Conservation (phyloP, 768 basidiomycete genomes). For the Tulasnella sp. region DNA sequence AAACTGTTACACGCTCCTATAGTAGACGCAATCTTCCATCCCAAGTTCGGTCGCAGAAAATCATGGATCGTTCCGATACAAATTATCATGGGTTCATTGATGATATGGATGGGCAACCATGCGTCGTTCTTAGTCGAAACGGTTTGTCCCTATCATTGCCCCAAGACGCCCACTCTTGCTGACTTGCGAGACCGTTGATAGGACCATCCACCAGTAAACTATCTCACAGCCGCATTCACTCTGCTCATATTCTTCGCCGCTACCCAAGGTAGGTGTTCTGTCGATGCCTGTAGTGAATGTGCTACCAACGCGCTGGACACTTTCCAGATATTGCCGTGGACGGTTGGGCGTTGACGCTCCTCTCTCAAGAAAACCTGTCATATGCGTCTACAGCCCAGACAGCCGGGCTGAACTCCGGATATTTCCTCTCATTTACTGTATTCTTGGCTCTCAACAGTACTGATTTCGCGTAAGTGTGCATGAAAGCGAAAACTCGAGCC, state of each 20-base stretch:
- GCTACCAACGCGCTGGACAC: slow-evolving; percentile 47
- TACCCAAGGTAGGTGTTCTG: slow-evolving; percentile 69
- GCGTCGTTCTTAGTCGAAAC: slow-evolving; percentile 27
- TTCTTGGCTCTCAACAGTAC: slow-evolving; percentile 95
- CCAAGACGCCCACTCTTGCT: neutral
- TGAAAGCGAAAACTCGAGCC: neutral
- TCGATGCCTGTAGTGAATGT: neutral
- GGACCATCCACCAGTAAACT: slow-evolving; percentile 69
- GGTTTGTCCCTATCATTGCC: slow-evolving; percentile 20
- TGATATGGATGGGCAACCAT: slow-evolving; percentile 32
- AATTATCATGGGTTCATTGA: slow-evolving; percentile 64
- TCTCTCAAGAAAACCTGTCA: slow-evolving; percentile 87
- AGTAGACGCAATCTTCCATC: slow-evolving; percentile 80
- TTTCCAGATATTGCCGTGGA: slow-evolving; percentile 79
- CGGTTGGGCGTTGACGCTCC: slow-evolving; percentile 38
- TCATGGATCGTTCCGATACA: slow-evolving; percentile 99
- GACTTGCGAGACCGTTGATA: slow-evolving; percentile 58
- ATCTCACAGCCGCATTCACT: slow-evolving; percentile 77
- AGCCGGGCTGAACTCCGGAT: slow-evolving; percentile 91
- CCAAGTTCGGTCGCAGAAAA: slow-evolving; percentile 82
- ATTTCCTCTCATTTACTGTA: slow-evolving; percentile 92
- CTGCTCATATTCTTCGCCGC: slow-evolving; percentile 89
- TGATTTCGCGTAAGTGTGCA: slow-evolving; percentile 55
- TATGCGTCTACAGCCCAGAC: slow-evolving; percentile 99
- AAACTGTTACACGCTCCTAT: slow-evolving; percentile 97